Evolutionary conservation across 192 early-diverging fungal genomes (phyloP), one percentile per base, ranked within the genome.

Genomic region (Podila clonocystis): DNA sequence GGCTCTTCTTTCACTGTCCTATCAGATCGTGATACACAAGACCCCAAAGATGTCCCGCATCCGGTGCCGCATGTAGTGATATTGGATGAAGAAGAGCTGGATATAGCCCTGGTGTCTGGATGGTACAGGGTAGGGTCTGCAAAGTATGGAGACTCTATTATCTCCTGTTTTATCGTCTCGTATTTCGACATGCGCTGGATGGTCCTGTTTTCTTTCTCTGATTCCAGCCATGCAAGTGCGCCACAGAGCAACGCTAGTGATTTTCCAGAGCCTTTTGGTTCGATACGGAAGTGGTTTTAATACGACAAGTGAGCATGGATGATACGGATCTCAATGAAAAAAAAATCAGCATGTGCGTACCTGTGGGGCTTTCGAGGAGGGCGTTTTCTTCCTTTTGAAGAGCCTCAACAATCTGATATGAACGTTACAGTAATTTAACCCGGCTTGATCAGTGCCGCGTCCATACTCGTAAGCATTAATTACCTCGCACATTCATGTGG

Each of bases 161-260:
- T 22, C 8, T 58, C 57, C 8, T 28, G 11, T 19, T 58, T 62
- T 24, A 57, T 57, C 29, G n/a, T 17, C 34, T 29, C 34, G 26
- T 55, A 9, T 9, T 41, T 17, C 50, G 65, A 12, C 6, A 31
- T 58, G 28, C 11, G 31, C 11, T 30, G 3, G 0, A 20, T 59
- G 3, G 0, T 8, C 20, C 52, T 12, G 15, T 73, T 73, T 45
- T 83, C 82, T 48, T 78, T 67, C 55, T 77, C 83, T 11, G 75
- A 68, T 49, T 86, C 82, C 24, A 86, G 67, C 94, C 94, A 95
- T 0, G 90, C 92, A 33, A 96, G 74, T 1, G 86, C 77, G 1
- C 93, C 87, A 65, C 92, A 93, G 22, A 96, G 72, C 31, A 96
- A 65, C 0, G 91, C 91, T 31, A 96, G 66, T 4, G 93, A 92